Evolutionary conservation across 345 rosid species (phyloP).

Genomic region (Tarenaya hassleriana): DNA sequence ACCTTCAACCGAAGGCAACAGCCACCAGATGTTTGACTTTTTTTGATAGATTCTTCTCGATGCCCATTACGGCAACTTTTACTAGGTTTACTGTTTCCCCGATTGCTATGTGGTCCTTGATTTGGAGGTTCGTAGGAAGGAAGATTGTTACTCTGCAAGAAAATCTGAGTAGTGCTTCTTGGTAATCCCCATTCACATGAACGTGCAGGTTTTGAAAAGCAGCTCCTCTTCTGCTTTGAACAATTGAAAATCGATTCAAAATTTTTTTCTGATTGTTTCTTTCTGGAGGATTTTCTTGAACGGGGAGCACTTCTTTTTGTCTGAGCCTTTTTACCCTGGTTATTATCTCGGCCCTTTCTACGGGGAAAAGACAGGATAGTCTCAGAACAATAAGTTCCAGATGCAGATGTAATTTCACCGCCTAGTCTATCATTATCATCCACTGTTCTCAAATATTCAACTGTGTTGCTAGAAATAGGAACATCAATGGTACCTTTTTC

Average conservation of each 20-base stretch:
- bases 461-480: no score
- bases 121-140: constrained; percentile 31
- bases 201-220: constrained; percentile 52
- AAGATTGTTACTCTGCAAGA: constrained; percentile 35
- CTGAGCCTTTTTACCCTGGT: constrained; percentile 35
- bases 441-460: no score
- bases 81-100: constrained; percentile 31
- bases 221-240: constrained; percentile 68
- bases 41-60: constrained; percentile 33
- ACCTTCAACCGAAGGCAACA: constrained; percentile 68
- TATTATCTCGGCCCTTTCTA: constrained; percentile 39
- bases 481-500: no score
- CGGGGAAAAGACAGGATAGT: constrained; percentile 32
- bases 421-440: constrained; percentile 36
- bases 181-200: constrained; percentile 67
- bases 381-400: constrained; percentile 32
- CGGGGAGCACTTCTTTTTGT: constrained; percentile 38
- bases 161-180: constrained; percentile 40
- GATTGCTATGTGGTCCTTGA: constrained; percentile 26
- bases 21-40: constrained; percentile 31
- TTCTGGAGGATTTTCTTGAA: constrained; percentile 34
- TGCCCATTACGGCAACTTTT: constrained; percentile 27
- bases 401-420: constrained; percentile 33
- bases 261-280: constrained; percentile 27
- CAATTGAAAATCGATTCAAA: constrained; percentile 35